A percentile compares a stretch with the other conserved stretches of the same genome.
These are phyloP conservation scores for Monosporozyma servazzii DNA, from an alignment of 805 yeast species.

Conservation along the genomic window DNA sequence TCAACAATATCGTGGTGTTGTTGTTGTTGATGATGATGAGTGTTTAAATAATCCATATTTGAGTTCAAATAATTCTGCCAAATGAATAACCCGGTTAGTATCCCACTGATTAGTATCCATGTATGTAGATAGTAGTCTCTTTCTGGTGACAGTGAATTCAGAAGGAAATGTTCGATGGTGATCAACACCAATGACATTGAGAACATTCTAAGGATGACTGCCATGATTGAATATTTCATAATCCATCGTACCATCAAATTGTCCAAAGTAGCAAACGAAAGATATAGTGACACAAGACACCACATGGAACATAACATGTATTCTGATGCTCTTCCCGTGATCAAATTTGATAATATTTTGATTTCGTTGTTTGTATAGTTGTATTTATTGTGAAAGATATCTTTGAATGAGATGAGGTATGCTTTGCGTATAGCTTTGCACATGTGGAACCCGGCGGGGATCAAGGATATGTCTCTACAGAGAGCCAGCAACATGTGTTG, in stretches of 20 bases:
- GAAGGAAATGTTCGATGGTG: constrained; percentile 57
- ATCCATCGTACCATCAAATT: constrained; percentile 92
- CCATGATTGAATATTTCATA: constrained; percentile 77
- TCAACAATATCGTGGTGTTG: constrained; percentile 4
- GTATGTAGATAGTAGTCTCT: constrained; percentile 71
- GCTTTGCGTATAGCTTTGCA: constrained; percentile 33
- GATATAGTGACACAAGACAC: constrained; percentile 82
- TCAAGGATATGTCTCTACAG: constrained; percentile 69
- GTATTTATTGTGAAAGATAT: neutral
- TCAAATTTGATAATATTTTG: constrained; percentile 1
- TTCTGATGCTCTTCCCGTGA: constrained; percentile 68
- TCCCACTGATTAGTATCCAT: constrained; percentile 86
- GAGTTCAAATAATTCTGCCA: constrained; percentile 84
- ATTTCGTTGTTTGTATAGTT: neutral
- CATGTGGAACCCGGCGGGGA: constrained; percentile 55
- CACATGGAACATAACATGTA: constrained; percentile 79
- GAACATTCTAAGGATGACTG: constrained; percentile 79
- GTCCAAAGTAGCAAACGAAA: constrained; percentile 76
- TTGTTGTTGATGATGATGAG: constrained; percentile 1
- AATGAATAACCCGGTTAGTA: constrained; percentile 69
- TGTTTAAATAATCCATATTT: constrained; percentile 40
- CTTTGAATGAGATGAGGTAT: constrained; percentile 14
- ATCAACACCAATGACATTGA: constrained; percentile 71
- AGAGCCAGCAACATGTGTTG: constrained; percentile 69
- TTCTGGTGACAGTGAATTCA: constrained; percentile 61